Percentiles rank a stretch among this genome's conserved stretches.
Evolutionary conservation across 129 eudicot genomes (phyloP).

Genomic region (Tanacetum coccineum): DNA sequence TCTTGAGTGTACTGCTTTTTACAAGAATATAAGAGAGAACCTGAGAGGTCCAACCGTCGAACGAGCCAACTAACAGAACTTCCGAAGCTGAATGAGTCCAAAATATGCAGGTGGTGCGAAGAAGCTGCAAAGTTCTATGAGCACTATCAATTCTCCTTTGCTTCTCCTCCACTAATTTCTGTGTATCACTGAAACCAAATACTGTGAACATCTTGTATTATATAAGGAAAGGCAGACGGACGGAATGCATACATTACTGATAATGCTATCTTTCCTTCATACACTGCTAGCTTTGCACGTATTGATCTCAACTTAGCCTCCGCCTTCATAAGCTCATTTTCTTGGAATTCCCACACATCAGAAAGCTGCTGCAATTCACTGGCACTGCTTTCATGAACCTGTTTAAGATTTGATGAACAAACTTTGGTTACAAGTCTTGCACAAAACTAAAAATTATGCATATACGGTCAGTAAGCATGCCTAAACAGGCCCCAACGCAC

Average conservation of each 20-base stretch:
- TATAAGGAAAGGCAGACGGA: not conserved
- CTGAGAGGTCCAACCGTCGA: conserved; percentile 91
- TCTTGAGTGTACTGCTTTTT: no score
- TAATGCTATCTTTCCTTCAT: conserved; percentile 82
- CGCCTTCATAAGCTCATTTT: conserved; percentile 67
- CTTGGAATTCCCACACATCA: conserved; percentile 81
- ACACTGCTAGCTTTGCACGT: conserved; percentile 64
- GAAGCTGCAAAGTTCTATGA: conserved; percentile 57
- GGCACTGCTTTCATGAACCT: conserved; percentile 44
- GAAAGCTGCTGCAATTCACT: conserved; percentile 59
- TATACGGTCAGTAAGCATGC: not conserved
- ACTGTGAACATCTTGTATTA: not conserved
- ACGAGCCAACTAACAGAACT: conserved; percentile 76
- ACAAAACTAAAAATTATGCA: not conserved
- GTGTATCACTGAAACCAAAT: conserved; percentile 55
- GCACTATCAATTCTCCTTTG: conserved; percentile 64
- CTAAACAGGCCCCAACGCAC: not conserved
- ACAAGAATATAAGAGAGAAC: conserved; percentile 22
- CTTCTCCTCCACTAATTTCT: conserved; percentile 62
- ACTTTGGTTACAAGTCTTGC: no score
- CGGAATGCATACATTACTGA: conserved; percentile 50
- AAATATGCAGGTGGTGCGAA: conserved; percentile 47
- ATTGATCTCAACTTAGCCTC: conserved; percentile 58
- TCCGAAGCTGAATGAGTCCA: conserved; percentile 85
- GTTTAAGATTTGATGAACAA: conserved; percentile 8